Percentiles rank a stretch among this genome's conserved stretches.
phyloP scores from a whole-genome alignment of 371 early-diverging fungal genomes.

The Furculomyces boomerangus region DNA sequence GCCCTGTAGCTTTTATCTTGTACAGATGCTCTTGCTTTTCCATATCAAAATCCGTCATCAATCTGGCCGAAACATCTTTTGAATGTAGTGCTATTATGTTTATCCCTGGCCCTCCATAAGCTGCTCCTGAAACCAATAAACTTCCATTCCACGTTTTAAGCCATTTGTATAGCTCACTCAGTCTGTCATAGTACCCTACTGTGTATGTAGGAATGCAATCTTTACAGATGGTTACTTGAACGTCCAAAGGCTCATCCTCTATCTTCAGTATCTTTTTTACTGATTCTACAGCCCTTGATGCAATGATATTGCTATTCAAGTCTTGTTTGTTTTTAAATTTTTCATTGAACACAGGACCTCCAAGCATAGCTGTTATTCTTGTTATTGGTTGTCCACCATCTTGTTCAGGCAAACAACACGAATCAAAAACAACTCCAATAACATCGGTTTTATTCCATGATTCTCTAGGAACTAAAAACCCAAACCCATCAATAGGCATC shows the following conservation, averaged over 20 bases:
- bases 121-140: conserved; percentile 61
- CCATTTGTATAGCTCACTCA: conserved; percentile 37
- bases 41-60: conserved; percentile 25
- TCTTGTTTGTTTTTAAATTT: conserved; percentile 13
- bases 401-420: conserved; percentile 51
- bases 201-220: conserved; percentile 83
- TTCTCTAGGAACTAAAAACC: conserved; percentile 61
- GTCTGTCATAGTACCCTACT: conserved; percentile 54
- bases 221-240: conserved; percentile 33
- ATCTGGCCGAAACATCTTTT: conserved; percentile 36
- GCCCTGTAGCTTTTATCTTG: conserved; percentile 30
- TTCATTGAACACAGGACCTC: conserved; percentile 56
- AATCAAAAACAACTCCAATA: conserved; percentile 84
- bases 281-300: conserved; percentile 18
- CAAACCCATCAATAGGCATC: conserved; percentile 58
- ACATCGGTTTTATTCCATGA: conserved; percentile 28
- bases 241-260: conserved; percentile 27
- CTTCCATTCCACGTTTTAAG: conserved; percentile 25
- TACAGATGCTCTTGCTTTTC: conserved; percentile 8
- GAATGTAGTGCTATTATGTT: conserved; percentile 70
- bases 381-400: conserved; percentile 26
- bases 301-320: background rate
- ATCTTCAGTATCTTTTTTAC: conserved; percentile 37
- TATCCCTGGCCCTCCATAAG: conserved; percentile 69
- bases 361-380: conserved; percentile 80